Base-by-base conservation (phyloP, 495 filamentous ascomycete genomes). In the Hypoxylon trugodes region DNA sequence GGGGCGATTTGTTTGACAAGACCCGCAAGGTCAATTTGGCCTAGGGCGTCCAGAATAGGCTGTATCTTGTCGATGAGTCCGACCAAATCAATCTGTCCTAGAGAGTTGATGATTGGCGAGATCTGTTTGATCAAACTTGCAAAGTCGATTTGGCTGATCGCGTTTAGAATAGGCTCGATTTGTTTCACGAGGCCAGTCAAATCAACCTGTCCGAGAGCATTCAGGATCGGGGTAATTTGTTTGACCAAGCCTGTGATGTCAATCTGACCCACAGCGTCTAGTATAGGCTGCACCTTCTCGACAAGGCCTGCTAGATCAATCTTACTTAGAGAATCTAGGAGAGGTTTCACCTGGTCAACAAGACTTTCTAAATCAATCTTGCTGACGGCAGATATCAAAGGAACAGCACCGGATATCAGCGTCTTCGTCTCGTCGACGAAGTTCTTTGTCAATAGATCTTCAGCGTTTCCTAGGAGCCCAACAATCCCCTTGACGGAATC, bases 231-330 rank as follows among this genome's bases (percentile, higher is more conserved):
- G 19, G 43, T 32, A 19, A 72, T 45, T 18, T 64, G 43, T 2
- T 61, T 46, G 13, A 71, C 59, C 6, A 66, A 50, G n/a, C 65
- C 69, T 4, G 38, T 66, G 15, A 76, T 66, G 36, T 77, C 71
- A 6, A 81, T 81, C 66, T 82, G 76, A 48, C 80, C 76, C 45
- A 82, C 70, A 19, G 67, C 68, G 21, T 77, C 77, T 13, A 83
- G 61, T 4, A 83, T 72, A 8, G 73, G 62, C 26, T 73, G 62
- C 16, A 77, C 73, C 38, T 79, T 77, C 12, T 49, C 57, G 3
- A 83, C 66, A 46, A 84, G 78, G 10, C 75, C 75, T 13, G 77
- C 74, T n/a, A 84, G 16, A 77, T 71, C 55, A 70, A 73, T 32
- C 71, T 78, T 13, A 73, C 71, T 59, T 26, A 79, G 37, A 35